These are phyloP conservation scores for Wickerhamomyces xylosicus DNA, from an alignment of 805 yeast genomes.

Conservation along the genomic window DNA sequence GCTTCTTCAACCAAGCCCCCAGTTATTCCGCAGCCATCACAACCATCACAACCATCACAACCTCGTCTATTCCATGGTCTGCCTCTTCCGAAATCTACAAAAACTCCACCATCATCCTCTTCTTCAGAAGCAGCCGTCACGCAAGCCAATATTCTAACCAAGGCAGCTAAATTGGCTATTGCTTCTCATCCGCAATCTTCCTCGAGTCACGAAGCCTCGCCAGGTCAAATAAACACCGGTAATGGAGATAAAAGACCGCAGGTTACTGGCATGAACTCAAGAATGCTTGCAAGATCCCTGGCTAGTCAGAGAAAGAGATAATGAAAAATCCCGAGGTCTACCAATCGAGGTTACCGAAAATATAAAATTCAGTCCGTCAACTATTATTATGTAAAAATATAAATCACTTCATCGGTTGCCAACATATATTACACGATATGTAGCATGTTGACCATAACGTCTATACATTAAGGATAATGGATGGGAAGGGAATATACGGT, in stretches of 20 bases:
- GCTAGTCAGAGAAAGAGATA: constrained; percentile 25
- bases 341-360: too few species aligned
- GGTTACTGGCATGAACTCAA: constrained; percentile 49
- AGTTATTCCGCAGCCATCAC: neutral
- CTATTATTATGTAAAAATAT: too few species aligned
- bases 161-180: neutral
- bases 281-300: constrained; percentile 46
- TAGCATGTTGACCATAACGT: too few species aligned
- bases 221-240: neutral
- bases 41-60: neutral
- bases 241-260: neutral
- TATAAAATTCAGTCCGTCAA: too few species aligned
- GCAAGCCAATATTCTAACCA: constrained; percentile 2
- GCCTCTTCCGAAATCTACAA: constrained; percentile 16
- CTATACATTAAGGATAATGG: too few species aligned
- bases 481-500: too few species aligned
- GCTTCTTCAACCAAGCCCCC: neutral
- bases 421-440: too few species aligned
- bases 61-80: constrained; percentile 6
- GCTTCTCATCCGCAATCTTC: constrained; percentile 1
- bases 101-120: constrained; percentile 1
- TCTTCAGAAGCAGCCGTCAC: constrained; percentile 1
- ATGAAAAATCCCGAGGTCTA: too few species aligned
- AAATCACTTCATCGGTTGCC: too few species aligned
- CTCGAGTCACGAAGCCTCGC: constrained; percentile 15